Base-by-base conservation (phyloP, 192 early-diverging fungal genomes). In the Chytriomyces confervae region DNA sequence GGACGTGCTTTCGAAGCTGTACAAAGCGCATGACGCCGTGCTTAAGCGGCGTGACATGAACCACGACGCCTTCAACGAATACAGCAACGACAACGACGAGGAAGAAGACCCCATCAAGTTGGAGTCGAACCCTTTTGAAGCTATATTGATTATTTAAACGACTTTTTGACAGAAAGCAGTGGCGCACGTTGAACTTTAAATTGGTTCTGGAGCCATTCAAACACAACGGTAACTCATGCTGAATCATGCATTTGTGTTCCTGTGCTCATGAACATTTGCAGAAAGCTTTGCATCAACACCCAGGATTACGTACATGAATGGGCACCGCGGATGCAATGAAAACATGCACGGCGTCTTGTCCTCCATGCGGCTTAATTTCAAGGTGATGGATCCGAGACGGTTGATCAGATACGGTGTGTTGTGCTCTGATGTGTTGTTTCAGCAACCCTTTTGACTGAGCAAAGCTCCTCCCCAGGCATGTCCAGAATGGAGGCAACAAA, bases 321-420 rank as follows among this genome's bases (percentile, higher is more conserved):
- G 69, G 7, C 69, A 70, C 53, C 46, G 69, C 23, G 69, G 69
- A 47, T 70, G 69, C 47, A 53, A n/a, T 50, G 69, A 70, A 53
- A 70, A 70, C 27, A 11, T 70, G 50, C 69, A 70, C 45, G 69
- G 20, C 47, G 69, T 70, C 49, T 20, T 70, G 8, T 27, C 50
- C n/a, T n/a, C 11, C 7, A 13, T 70, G 10, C 11, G 27, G 23
- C 27, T 50, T 47, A 70, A 70, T 50, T 70, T 70, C 50, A 50
- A 57, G 20, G 45, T 70, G 6, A 2, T 70, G 10, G 47, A 70
- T 53, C 69, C 69, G 11, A 13, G 49, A 50, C 29, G n/a, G n/a
- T 7, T 70, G 24, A 7, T 48, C 10, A 13, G 27, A 53, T 70
- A 70, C 50, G 69, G 66, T 47, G 13, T n/a, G 20, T 60, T n/a